Evolutionary conservation across 441 rosid species (phyloP).

Genomic region (Pelargonium citronellum): DNA sequence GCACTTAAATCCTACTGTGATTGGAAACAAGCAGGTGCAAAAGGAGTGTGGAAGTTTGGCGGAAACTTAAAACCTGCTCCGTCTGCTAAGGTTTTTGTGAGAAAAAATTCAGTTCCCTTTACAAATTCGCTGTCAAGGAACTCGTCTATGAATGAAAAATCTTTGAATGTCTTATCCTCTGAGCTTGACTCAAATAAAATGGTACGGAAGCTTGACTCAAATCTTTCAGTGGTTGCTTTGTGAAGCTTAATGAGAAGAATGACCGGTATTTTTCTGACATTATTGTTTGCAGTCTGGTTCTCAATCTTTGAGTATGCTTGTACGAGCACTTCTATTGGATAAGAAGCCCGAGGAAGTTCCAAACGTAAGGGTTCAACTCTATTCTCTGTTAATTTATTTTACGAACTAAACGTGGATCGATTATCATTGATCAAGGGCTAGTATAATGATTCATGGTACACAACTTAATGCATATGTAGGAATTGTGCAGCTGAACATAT

Average conservation of each 20-base stretch:
- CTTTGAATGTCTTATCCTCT: slow-evolving; percentile 24
- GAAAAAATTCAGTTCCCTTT: slow-evolving; percentile 80
- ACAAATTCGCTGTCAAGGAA: slow-evolving; percentile 60
- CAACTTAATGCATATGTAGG: background rate
- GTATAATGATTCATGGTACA: background rate
- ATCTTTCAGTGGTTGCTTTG: slow-evolving; percentile 3
- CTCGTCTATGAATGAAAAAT: slow-evolving; percentile 49
- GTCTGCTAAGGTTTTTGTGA: slow-evolving; percentile 57
- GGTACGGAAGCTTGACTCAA: slow-evolving; percentile 48
- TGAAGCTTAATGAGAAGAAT: slow-evolving; percentile 6
- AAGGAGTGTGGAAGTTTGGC: slow-evolving; percentile 88
- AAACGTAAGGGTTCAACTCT: slow-evolving; percentile 36
- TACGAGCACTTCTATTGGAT: slow-evolving; percentile 65
- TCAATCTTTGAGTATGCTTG: slow-evolving; percentile 58
- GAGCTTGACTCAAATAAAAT: slow-evolving; percentile 52
- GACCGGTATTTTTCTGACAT: slow-evolving; percentile 13
- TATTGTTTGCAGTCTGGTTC: slow-evolving; percentile 40
- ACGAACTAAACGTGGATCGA: slow-evolving; percentile 8
- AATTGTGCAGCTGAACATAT: background rate
- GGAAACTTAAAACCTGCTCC: slow-evolving; percentile 62
- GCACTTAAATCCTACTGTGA: slow-evolving; percentile 79
- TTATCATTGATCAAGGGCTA: no score
- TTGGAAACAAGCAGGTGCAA: slow-evolving; percentile 85
- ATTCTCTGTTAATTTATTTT: slow-evolving; percentile 6
- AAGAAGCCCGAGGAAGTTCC: slow-evolving; percentile 87